Evolutionary conservation across 352 stramenopile genomes (phyloP).

Genomic region (Pseudoperonospora humuli): DNA sequence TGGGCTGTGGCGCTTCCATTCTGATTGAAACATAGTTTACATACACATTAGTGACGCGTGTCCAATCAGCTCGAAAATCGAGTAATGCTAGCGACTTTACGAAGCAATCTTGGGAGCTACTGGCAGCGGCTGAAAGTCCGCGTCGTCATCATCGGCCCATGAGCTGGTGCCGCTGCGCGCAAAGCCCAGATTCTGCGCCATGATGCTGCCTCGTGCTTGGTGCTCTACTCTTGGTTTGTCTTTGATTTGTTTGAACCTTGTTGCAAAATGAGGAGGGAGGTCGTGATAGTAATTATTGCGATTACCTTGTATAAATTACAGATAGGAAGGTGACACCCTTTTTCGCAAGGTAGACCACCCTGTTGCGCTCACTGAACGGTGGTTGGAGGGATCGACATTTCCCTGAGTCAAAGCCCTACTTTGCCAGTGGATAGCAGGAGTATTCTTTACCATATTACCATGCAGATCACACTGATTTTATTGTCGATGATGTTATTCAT

Average conservation of each 20-base stretch:
- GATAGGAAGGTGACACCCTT: too few species aligned
- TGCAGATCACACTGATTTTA: too few species aligned
- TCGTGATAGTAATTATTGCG: conserved; percentile 13
- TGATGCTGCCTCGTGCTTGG: conserved; percentile 15
- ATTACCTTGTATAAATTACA: too few species aligned
- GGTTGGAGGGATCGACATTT: too few species aligned
- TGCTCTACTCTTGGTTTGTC: conserved; percentile 14
- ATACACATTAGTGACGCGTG: conserved; percentile 6
- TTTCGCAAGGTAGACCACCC: too few species aligned
- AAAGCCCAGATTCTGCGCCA: conserved; percentile 59
- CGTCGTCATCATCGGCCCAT: conserved; percentile 78
- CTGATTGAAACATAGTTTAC: conserved; percentile 5
- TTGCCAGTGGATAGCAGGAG: too few species aligned
- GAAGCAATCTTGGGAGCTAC: conserved; percentile 33
- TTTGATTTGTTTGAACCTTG: conserved; percentile 1
- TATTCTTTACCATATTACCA: too few species aligned
- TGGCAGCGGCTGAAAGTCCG: conserved; percentile 43
- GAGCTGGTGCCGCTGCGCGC: conserved; percentile 42
- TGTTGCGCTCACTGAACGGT: too few species aligned
- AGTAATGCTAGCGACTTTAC: conserved; percentile 18
- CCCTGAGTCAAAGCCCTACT: too few species aligned
- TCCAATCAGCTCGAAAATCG: neutral
- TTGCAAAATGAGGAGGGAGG: conserved; percentile 4
- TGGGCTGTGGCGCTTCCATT: conserved; percentile 26
- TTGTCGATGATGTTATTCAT: too few species aligned